Conservation (phyloP, 2,329 filamentous ascomycete species). For the Colletotrichum coccodes region DNA sequence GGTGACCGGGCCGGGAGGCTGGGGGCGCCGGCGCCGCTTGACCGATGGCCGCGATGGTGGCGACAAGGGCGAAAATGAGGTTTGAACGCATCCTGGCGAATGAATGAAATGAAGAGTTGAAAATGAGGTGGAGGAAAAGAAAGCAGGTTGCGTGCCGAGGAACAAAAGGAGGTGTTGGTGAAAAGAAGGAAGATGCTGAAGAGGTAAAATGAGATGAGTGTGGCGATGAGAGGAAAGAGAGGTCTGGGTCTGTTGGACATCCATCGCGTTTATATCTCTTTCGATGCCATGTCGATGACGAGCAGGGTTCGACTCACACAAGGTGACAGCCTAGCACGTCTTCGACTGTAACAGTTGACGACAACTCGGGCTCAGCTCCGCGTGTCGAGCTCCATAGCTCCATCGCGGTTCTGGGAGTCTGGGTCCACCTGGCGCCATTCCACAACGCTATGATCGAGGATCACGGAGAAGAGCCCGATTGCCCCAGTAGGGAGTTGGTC, state of each 20-base stretch:
- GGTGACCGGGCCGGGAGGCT: slow-evolving; percentile 7
- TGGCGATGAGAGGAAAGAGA: slow-evolving; percentile 4
- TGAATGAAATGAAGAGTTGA: slow-evolving; percentile 5
- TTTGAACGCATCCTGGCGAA: slow-evolving; percentile 27
- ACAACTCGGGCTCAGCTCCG: slow-evolving; percentile 13
- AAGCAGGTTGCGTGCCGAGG: background rate
- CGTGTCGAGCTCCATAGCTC: slow-evolving; percentile 8
- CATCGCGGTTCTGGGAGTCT: background rate
- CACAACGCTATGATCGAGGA: slow-evolving; percentile 11
- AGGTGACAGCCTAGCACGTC: background rate
- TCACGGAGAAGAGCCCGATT: slow-evolving; percentile 6
- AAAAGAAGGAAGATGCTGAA: slow-evolving; percentile 14
- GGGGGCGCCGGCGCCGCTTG: slow-evolving; percentile 26
- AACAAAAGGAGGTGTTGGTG: slow-evolving; percentile 8
- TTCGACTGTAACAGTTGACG: background rate
- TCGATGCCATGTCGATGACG: background rate
- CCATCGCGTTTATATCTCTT: slow-evolving; percentile 14
- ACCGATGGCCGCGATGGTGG: slow-evolving; percentile 26
- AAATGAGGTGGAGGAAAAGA: background rate
- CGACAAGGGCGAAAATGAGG: slow-evolving; percentile 24
- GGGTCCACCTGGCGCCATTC: slow-evolving; percentile 2
- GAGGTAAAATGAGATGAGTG: slow-evolving; percentile 14
- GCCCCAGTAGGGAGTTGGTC: background rate
- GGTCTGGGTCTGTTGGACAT: background rate
- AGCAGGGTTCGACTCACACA: background rate